Evolutionary conservation across 768 basidiomycete species (phyloP).

Genomic region (Russula earlei): DNA sequence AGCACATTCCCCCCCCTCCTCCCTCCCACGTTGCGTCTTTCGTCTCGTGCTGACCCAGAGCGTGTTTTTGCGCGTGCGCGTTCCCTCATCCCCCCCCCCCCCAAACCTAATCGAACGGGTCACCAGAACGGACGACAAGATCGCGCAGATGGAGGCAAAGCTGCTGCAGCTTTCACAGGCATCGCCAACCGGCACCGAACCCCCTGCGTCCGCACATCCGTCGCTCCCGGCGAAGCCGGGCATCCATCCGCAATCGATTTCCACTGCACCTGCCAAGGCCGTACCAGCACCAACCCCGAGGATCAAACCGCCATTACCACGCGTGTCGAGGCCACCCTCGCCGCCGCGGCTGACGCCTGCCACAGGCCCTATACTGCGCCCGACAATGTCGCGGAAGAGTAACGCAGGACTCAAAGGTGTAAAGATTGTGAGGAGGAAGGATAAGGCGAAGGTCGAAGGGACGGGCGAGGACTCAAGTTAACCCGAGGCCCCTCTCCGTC

Average conservation of each 20-base stretch:
- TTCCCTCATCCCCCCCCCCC: no score
- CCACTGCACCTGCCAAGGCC: neutral
- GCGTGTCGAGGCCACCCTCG: constrained; percentile 5
- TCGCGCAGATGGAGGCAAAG: constrained; percentile 95
- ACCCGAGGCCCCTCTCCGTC: neutral
- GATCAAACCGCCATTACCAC: neutral
- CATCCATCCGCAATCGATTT: neutral
- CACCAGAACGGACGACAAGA: constrained; percentile 73
- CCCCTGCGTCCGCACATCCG: constrained; percentile 28
- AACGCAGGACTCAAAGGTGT: constrained; percentile 22
- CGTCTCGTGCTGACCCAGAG: neutral
- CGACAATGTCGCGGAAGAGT: neutral
- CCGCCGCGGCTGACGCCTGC: neutral
- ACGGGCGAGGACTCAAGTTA: neutral
- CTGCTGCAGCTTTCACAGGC: constrained; percentile 61
- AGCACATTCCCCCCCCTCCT: no score
- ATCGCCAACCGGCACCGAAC: constrained; percentile 12
- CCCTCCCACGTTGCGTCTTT: no score
- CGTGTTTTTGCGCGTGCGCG: neutral
- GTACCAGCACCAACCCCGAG: neutral
- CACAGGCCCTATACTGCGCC: neutral
- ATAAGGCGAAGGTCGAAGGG: constrained; percentile 6
- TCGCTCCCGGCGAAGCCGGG: constrained; percentile 10
- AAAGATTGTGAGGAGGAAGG: constrained; percentile 24
- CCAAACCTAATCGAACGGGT: neutral